These are phyloP conservation scores for Cryptococcus jaspeensis DNA, from an alignment of 1,284 basidiomycete species.

Conservation along the genomic window DNA sequence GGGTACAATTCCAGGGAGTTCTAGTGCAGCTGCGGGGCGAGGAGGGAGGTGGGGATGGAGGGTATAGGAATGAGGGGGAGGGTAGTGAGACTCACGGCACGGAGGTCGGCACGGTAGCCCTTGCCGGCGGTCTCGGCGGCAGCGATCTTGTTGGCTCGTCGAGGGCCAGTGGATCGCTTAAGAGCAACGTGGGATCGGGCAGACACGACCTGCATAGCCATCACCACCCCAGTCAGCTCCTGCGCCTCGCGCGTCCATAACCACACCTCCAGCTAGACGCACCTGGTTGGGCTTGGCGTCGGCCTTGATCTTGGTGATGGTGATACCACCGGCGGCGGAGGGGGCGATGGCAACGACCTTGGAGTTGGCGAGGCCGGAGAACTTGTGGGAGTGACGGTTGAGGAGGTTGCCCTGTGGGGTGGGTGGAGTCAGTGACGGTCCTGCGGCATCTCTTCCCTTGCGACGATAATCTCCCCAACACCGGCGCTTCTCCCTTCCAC, in stretches of 20 bases:
- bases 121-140: slow-evolving; percentile 63
- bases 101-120: slow-evolving; percentile 80
- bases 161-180: slow-evolving; percentile 68
- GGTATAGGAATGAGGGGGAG: slow-evolving; percentile 6
- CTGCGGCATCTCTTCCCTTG: not conserved
- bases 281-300: slow-evolving; percentile 59
- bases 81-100: slow-evolving; percentile 65
- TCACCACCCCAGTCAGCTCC: not conserved
- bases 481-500: not conserved
- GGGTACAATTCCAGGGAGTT: slow-evolving; percentile 37
- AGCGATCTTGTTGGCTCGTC: slow-evolving; percentile 71
- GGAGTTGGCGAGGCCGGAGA: slow-evolving; percentile 78
- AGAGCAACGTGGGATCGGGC: slow-evolving; percentile 56
- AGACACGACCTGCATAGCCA: slow-evolving; percentile 40
- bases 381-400: slow-evolving; percentile 84
- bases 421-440: not conserved
- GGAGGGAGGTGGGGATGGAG: slow-evolving; percentile 22
- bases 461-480: not conserved
- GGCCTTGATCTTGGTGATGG: slow-evolving; percentile 68
- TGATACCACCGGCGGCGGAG: slow-evolving; percentile 60
- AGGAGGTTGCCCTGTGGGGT: slow-evolving; percentile 70
- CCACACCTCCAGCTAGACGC: slow-evolving; percentile 15
- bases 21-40: slow-evolving; percentile 38
- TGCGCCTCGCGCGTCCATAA: not conserved
- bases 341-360: slow-evolving; percentile 74